Conservation (phyloP, 805 yeast species). For the Wickerhamiella sorbophila region DNA sequence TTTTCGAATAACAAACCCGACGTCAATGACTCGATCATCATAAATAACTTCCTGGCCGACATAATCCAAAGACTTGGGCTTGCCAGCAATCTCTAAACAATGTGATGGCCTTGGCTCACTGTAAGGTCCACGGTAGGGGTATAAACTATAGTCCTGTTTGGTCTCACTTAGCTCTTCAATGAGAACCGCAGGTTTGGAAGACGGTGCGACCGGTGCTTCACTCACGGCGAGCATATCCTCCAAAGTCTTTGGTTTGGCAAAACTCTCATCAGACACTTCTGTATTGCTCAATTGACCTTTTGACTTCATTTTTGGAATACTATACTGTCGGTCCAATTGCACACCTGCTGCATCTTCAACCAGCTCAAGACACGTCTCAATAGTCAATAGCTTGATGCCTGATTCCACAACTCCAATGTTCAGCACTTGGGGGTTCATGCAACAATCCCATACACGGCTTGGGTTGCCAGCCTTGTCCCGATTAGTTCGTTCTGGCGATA, state of each 20-base stretch:
- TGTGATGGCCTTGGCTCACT: constrained; percentile 12
- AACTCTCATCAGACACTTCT: constrained; percentile 12
- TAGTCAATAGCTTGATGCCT: constrained; percentile 48
- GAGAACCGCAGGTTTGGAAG: neutral
- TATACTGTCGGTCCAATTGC: constrained; percentile 43
- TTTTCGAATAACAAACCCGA: constrained; percentile 3
- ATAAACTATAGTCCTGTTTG: constrained; percentile 9
- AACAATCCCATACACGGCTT: constrained; percentile 65
- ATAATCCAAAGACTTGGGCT: constrained; percentile 5
- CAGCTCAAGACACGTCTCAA: constrained; percentile 76
- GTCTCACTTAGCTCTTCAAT: constrained; percentile 3
- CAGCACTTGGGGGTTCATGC: constrained; percentile 50
- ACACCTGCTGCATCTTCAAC: constrained; percentile 44
- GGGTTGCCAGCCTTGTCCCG: constrained; percentile 50
- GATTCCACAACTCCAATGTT: constrained; percentile 44
- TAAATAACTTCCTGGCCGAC: neutral
- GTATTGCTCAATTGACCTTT: constrained; percentile 49
- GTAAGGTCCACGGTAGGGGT: constrained; percentile 14
- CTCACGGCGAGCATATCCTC: neutral
- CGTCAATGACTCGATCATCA: neutral
- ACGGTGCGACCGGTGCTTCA: constrained; percentile 3
- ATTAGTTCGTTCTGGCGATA: constrained; percentile 40
- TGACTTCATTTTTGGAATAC: constrained; percentile 54
- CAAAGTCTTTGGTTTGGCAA: neutral
- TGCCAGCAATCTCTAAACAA: constrained; percentile 14